Evolutionary conservation across 768 basidiomycete genomes (phyloP).

Genomic region (Phlebiopsis flavidoalba): DNA sequence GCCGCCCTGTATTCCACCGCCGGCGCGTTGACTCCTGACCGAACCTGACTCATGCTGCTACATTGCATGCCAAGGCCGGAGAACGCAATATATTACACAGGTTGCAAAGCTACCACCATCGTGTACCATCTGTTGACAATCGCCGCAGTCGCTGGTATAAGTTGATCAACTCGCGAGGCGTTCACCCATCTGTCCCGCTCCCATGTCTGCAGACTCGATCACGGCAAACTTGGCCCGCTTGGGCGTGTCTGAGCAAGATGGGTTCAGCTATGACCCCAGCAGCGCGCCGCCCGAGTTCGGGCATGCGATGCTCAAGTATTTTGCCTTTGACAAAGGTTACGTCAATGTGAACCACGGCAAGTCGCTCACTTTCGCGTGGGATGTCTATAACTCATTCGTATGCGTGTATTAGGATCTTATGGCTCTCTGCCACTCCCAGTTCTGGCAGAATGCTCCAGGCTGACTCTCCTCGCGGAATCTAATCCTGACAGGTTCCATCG

Average conservation of each 20-base stretch:
- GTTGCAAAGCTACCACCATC: too few relatives aligned
- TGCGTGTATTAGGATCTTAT: slow-evolving; percentile 46
- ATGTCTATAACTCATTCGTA: neutral
- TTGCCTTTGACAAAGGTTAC: slow-evolving; percentile 52
- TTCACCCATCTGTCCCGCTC: too few relatives aligned
- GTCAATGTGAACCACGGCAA: slow-evolving; percentile 63
- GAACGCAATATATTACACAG: too few relatives aligned
- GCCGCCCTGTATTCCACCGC: too few relatives aligned
- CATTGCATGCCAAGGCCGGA: too few relatives aligned
- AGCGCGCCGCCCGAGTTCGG: slow-evolving; percentile 44
- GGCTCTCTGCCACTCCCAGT: slow-evolving; percentile 54
- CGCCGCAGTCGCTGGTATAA: too few relatives aligned
- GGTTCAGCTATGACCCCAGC: slow-evolving; percentile 17
- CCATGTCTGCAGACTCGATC: too few relatives aligned
- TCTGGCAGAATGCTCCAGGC: slow-evolving; percentile 34
- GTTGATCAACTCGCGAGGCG: too few relatives aligned
- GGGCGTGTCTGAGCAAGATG: neutral
- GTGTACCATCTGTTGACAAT: too few relatives aligned
- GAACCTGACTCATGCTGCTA: too few relatives aligned
- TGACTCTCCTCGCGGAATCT: slow-evolving; percentile 38
- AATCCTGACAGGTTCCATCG: slow-evolving; percentile 55
- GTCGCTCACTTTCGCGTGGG: neutral
- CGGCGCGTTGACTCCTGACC: too few relatives aligned
- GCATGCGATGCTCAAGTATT: slow-evolving; percentile 47
- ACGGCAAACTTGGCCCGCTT: neutral